Evolutionary conservation across 164 flowering plant genomes (phyloP).

Genomic region (Malania oleifera): DNA sequence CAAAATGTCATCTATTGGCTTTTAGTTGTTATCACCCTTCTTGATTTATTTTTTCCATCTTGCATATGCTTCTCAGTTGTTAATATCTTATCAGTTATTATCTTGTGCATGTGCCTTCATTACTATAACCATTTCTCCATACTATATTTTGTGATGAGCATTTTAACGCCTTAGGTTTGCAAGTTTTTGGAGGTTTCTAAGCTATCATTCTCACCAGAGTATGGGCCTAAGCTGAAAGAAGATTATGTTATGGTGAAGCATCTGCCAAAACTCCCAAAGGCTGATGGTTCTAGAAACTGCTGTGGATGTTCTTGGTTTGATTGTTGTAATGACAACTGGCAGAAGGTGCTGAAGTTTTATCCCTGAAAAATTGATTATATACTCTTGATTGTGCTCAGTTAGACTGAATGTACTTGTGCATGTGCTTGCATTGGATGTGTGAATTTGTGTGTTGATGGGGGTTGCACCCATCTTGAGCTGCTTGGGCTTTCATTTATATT

Average conservation of each 20-base stretch:
- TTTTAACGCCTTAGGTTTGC: conserved; percentile 66
- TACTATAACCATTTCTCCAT: not conserved
- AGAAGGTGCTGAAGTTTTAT: conserved; percentile 55
- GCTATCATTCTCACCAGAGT: conserved; percentile 88
- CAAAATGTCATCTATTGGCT: not conserved
- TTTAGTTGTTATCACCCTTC: not conserved
- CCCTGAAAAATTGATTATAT: not conserved
- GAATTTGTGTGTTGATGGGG: not conserved
- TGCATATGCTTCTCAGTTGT: too few species aligned
- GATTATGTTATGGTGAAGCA: conserved; percentile 94
- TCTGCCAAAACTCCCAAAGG: conserved; percentile 57
- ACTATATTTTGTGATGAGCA: not conserved
- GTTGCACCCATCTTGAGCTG: not conserved
- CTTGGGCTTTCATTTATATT: not conserved
- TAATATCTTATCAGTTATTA: too few species aligned
- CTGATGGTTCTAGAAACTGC: conserved; percentile 51
- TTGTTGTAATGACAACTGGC: conserved; percentile 97
- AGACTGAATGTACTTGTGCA: not conserved
- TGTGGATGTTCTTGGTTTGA: conserved; percentile 58
- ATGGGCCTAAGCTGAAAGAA: conserved; percentile 96
- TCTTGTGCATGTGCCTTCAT: not conserved
- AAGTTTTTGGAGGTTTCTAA: conserved; percentile 91
- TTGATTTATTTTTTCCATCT: not conserved
- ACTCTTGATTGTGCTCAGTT: not conserved
- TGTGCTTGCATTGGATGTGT: not conserved